These are phyloP conservation scores for Platanthera guangdongensis DNA, from an alignment of 106 monocot genomes.

Conservation along the genomic window DNA sequence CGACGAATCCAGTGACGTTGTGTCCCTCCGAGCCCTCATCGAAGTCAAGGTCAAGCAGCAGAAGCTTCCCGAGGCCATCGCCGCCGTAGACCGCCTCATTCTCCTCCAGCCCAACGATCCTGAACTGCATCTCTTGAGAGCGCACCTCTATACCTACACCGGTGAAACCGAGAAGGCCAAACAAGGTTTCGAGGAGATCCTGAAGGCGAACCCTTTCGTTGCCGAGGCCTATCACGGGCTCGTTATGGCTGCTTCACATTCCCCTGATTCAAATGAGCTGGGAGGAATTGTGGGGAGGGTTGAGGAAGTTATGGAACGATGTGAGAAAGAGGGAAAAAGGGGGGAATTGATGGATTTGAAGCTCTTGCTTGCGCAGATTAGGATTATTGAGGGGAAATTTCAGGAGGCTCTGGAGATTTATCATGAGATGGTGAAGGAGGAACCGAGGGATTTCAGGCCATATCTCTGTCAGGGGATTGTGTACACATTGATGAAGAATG, in stretches of 20 bases:
- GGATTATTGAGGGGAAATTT: conserved; percentile 39
- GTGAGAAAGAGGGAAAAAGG: conserved; percentile 36
- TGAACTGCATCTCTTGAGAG: conserved; percentile 53
- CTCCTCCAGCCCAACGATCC: conserved; percentile 39
- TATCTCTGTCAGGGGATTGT: conserved; percentile 57
- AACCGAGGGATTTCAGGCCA: conserved; percentile 65
- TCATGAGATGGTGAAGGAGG: conserved; percentile 42
- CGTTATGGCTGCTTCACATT: conserved; percentile 38
- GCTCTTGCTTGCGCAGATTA: conserved; percentile 47
- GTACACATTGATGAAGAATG: conserved; percentile 40
- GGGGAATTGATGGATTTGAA: conserved; percentile 56
- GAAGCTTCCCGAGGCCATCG: conserved; percentile 44
- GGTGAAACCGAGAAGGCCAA: conserved; percentile 41
- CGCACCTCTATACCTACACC: conserved; percentile 49
- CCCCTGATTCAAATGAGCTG: conserved; percentile 10
- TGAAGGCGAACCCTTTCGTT: conserved; percentile 42
- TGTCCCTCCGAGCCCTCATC: conserved; percentile 47
- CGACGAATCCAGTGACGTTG: conserved; percentile 24
- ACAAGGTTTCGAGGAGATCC: conserved; percentile 56
- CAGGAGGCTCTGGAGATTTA: conserved; percentile 41
- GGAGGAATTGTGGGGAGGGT: conserved; percentile 28
- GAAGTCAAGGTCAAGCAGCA: conserved; percentile 46
- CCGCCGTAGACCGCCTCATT: conserved; percentile 45
- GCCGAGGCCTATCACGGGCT: conserved; percentile 90
- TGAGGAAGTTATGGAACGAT: conserved; percentile 28